Evolutionary conservation across 164 flowering plant genomes (phyloP), one percentile per base, ranked within the genome.

Genomic region (Umbilicus rupestris): DNA sequence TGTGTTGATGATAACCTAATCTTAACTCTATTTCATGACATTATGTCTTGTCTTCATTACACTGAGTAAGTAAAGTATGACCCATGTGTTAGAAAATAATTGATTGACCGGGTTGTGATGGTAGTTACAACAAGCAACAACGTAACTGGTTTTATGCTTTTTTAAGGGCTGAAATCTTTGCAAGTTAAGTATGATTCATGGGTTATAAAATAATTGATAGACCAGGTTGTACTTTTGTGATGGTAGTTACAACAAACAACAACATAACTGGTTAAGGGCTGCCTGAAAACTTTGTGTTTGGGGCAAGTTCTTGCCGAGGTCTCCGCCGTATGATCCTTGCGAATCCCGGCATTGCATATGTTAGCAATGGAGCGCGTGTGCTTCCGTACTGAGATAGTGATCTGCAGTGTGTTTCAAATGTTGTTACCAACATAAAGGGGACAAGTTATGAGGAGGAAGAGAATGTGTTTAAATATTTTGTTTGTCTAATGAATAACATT

Each of bases 281-380:
- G n/a, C n/a, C 87, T 90, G 82, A 87, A 90, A 3, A 94, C 95
- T 55, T 41, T 75, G 33, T 73, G 70, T 55, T 83, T 78, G 60
- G 97, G 37, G 60, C 98, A 90, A 57, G 97, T 91, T 78, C 87
- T 86, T 0, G 84, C 78, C 0, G 95, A 76, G 31, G 87, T 95
- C 73, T 87, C 90, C 0, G 81, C 81, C 96, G 90, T 87, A 69
- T 80, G 79, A 60, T 81, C 80, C 64, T 68, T 41, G 15, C 37
- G 30, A 39, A 88, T 71, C 31, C 98, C 94, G 10, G 88, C 94
- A 69, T 90, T 93, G 80, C 97, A 93, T 30, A 90, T 80, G 78
- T 93, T 93, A 7, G 94, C 96, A 9, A 93, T 63, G 55, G 92
- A 78, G 6, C 94, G 81, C 94, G 84, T 89, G 76, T 93, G 90